Evolutionary conservation across 2,329 filamentous ascomycete genomes (phyloP), one percentile per base, ranked within the genome.

Genomic region (Xylariaceae sp.): DNA sequence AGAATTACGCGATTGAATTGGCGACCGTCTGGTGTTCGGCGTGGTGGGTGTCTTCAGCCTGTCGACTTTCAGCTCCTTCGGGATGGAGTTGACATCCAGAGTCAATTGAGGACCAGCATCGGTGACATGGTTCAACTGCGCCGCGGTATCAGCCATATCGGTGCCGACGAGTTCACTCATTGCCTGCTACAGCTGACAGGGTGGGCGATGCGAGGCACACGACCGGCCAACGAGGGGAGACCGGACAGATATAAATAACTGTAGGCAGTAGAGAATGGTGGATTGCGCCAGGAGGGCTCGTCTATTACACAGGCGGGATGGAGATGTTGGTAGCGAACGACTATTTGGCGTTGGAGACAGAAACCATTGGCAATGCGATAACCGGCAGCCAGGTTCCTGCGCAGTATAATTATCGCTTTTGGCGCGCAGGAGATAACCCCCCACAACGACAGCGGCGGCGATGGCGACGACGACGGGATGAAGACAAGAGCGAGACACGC

Each of bases 1-100:
- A 60, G 74, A 76, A 53, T 69, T 64, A 19, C 62, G 65, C 39
- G 66, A 62, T 13, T 64, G 61, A 5, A 58, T 51, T 8, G 61
- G 61, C 9, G 64, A 58, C 65, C 67, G 70, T 64, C 60, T 70
- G 65, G 59, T 53, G 55, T 44, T 58, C 5, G 57, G 51, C 13
- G 59, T 59, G 32, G 50, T 55, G 39, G 48, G 64, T 54, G 59
- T 66, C 49, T 64, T 62, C 46, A 66, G 64, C 58, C 68, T 70
- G 34, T 63, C 63, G 30, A 57, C 41, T 21, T 59, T 58, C 1
- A 52, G 34, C 37, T 58, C 61, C 41, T 47, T 57, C 10, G 42
- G 40, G 42, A 45, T 34, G 3, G 53, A 42, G 26, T 54, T 53
- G 34, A 54, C 55, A 22, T 58, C 56, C 39, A 62, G 26, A 22